These are phyloP conservation scores for Exophiala bonariae DNA, from an alignment of 2,329 filamentous ascomycete species.

Conservation along the genomic window DNA sequence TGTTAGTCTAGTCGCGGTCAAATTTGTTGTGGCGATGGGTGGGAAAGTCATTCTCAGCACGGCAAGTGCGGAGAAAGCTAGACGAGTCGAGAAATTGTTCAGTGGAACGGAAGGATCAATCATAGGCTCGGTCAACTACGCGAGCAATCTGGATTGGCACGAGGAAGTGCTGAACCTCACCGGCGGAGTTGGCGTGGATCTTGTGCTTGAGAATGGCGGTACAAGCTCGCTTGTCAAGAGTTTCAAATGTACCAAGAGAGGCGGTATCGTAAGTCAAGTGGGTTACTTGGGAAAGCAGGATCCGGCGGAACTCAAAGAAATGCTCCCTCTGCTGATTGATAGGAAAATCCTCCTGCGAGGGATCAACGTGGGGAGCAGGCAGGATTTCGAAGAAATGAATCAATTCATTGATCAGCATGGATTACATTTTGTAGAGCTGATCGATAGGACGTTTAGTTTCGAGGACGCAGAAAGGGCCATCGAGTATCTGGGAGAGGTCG, in stretches of 20 bases:
- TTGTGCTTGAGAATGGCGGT: slow-evolving; percentile 44
- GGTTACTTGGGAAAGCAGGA: slow-evolving; percentile 42
- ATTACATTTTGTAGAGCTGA: slow-evolving; percentile 35
- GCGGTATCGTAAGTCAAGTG: slow-evolving; percentile 45
- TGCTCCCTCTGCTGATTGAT: slow-evolving; percentile 40
- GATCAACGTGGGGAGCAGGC: slow-evolving; percentile 42
- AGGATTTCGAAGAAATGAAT: slow-evolving; percentile 42
- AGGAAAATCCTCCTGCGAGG: slow-evolving; percentile 38
- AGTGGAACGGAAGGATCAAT: slow-evolving; percentile 26
- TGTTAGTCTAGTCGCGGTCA: slow-evolving; percentile 37
- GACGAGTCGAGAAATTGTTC: slow-evolving; percentile 30
- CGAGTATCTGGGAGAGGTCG: slow-evolving; percentile 44
- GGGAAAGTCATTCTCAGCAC: slow-evolving; percentile 39
- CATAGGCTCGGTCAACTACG: slow-evolving; percentile 36
- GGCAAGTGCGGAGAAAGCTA: slow-evolving; percentile 37
- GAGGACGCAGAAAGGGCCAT: slow-evolving; percentile 43
- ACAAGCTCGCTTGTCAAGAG: slow-evolving; percentile 39
- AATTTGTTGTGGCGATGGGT: slow-evolving; percentile 35
- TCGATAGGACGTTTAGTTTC: slow-evolving; percentile 40
- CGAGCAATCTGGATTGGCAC: slow-evolving; percentile 32
- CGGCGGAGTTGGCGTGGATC: slow-evolving; percentile 35
- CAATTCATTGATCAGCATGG: slow-evolving; percentile 33
- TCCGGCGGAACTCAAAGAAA: slow-evolving; percentile 33
- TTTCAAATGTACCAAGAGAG: slow-evolving; percentile 41
- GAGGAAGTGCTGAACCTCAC: slow-evolving; percentile 36